Evolutionary conservation across 192 early-diverging fungal genomes (phyloP).

Genomic region (Globomyces pollinis-pini): DNA sequence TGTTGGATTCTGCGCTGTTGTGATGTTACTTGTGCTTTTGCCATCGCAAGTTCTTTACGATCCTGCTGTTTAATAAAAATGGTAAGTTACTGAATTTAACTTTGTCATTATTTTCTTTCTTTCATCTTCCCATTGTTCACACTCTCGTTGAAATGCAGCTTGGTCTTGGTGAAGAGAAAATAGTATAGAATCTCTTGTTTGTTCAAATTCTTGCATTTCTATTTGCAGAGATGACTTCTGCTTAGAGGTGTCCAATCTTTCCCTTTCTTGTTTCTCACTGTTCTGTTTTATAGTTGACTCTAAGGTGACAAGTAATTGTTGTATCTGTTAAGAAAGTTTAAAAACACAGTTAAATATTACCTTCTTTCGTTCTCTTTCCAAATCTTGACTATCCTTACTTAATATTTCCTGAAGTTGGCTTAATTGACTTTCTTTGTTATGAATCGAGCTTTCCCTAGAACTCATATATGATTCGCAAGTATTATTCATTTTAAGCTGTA

Average conservation of each 20-base stretch:
- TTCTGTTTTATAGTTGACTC: neutral
- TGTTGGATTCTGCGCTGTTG: neutral
- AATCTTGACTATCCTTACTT: neutral
- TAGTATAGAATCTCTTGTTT: constrained; percentile 3
- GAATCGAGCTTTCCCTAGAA: neutral
- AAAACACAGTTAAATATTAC: too few relatives aligned
- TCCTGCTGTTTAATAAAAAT: neutral
- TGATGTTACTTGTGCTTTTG: neutral
- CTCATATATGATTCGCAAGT: neutral
- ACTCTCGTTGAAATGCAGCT: neutral
- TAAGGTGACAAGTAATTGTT: neutral
- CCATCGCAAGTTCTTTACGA: neutral
- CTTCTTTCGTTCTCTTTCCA: neutral
- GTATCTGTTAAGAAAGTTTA: too few relatives aligned
- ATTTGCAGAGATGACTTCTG: neutral
- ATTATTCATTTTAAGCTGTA: neutral
- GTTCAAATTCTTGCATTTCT: constrained; percentile 2
- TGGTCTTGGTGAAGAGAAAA: neutral
- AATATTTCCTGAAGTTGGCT: neutral
- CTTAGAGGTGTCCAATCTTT: neutral
- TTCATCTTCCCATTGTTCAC: neutral
- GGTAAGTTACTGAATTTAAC: constrained; percentile 1
- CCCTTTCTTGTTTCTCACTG: neutral
- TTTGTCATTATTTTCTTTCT: neutral
- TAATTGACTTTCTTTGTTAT: neutral